Evolutionary conservation across 2,329 filamentous ascomycete genomes (phyloP), one percentile per base, ranked within the genome.

Genomic region (Cladosporium sp.): DNA sequence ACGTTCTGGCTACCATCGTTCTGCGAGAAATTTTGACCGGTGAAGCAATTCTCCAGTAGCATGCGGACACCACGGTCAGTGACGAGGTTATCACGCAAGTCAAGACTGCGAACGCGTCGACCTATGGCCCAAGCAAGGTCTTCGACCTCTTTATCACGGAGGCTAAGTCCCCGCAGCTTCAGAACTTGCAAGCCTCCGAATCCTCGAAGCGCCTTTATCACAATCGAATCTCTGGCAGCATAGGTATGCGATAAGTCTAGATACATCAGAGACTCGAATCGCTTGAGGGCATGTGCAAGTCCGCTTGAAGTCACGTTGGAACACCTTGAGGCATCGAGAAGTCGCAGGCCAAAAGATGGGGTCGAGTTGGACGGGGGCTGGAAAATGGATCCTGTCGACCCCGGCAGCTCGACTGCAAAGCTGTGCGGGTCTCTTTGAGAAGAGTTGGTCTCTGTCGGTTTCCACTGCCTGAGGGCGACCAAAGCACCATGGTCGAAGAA

Each of bases 401-500:
- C 66, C 10, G 74, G 74, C 32, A 71, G 70, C 35, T 67, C 63
- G 3, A 69, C 58, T 4, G 64, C 52, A 15, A 65, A 63, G 45
- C 34, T 19, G 4, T 64, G 58, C 55, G 52, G 52, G 20, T 55
- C 20, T 37, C 60, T 1, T 61, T 61, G 15, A 60, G 66, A 17
- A 58, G 62, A 12, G 63, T 19, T 32, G n/a, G 28, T 19, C 36
- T 37, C 37, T 5, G 37, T 28, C 24, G 55, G 48, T 28, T 51
- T 45, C 36, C 56, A 85, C 65, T 2, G 78, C 79, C 57, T 77
- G 2, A 55, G 32, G 32, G 71, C 52, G 8, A 55, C 20, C 55
- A 86, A 75, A 17, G 81, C 76, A 59, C 78, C 77, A 66, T 86
- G 82, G 57, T 86, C 83, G 64, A 86, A 85, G 66, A 85, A 85